phyloP scores from a whole-genome alignment of 2,329 filamentous ascomycete species.

The Didymella keratinophila region DNA sequence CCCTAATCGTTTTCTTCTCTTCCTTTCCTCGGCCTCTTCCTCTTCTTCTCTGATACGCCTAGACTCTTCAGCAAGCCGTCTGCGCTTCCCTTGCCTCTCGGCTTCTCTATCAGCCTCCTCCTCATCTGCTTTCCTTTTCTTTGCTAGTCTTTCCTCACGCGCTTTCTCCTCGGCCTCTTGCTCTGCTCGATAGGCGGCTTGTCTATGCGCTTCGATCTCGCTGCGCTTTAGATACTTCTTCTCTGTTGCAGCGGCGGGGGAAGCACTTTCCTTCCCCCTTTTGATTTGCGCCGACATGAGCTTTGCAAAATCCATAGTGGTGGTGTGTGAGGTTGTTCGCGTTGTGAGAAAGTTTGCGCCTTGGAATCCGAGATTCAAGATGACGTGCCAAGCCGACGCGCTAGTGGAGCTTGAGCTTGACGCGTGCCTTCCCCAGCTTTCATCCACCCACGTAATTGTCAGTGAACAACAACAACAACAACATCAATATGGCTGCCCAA shows the following conservation, averaged over 20 bases:
- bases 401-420: slow-evolving; percentile 26
- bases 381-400: slow-evolving; percentile 20
- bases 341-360: background rate
- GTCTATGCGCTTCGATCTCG: slow-evolving; percentile 83
- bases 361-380: background rate
- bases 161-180: slow-evolving; percentile 77
- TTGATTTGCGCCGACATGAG: slow-evolving; percentile 93
- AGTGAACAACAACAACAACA: slow-evolving; percentile 4
- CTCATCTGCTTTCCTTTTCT: slow-evolving; percentile 90
- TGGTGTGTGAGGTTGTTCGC: background rate
- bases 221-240: slow-evolving; percentile 83
- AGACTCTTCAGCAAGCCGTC: slow-evolving; percentile 81
- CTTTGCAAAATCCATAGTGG: slow-evolving; percentile 88
- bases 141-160: slow-evolving; percentile 71
- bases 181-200: slow-evolving; percentile 81
- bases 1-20: slow-evolving; percentile 77
- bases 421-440: slow-evolving; percentile 11
- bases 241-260: slow-evolving; percentile 42
- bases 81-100: slow-evolving; percentile 81
- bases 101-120: slow-evolving; percentile 76
- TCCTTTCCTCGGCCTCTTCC: slow-evolving; percentile 75
- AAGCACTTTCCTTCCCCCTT: slow-evolving; percentile 70
- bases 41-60: slow-evolving; percentile 72
- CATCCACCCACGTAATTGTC: background rate
- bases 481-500: slow-evolving; percentile 44